Evolutionary conservation across 2,329 filamentous ascomycete species (phyloP), one percentile per base, ranked within the genome.

Genomic region (Trichoderma sp.): DNA sequence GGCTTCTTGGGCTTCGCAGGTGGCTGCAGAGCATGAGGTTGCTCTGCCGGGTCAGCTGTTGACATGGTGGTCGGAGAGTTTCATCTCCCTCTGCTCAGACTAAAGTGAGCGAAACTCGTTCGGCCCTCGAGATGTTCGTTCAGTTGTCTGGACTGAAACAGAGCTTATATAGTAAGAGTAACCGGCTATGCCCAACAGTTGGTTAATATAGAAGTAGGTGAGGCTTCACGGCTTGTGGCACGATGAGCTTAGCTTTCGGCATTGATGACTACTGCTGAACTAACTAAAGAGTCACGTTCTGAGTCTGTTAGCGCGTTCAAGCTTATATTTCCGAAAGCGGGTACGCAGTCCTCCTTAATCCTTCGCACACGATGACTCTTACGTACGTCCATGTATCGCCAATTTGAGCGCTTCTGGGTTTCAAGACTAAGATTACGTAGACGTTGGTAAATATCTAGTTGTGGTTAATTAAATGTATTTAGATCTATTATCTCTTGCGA

Each of bases 1-100:
- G 83, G 81, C 75, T 86, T 85, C 32, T 75, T 79, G 74, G 64
- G 76, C 39, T 39, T 61, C 21, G 34, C 21, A 34, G 21, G 21
- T 6, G 30, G n/a, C 7, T 24, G 56, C 21, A 56, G 36, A 12
- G 53, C 15, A 15, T 36, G 36, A 30, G 15, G 62, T n/a, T 61
- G 70, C 26, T 18, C 28, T 61, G n/a, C n/a, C 21, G 28, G 18
- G 36, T 61, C 66, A 47, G 12, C n/a, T 51, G 66, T 34, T 61
- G 66, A 69, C 66, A 69, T 69, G 28, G 14, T 47, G 3, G 28
- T 15, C 21, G 32, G 11, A 9, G 26, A 39, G 7, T 32, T n/a
- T 34, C 66, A 60, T 69, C 15, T 26, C 39, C 36, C n/a, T 34
- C 14, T 9, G 63, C 26, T 32, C 9, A 34, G 26, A 0, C 1